phyloP scores from a whole-genome alignment of 2,329 filamentous ascomycete genomes.

The Saccharata proteae region DNA sequence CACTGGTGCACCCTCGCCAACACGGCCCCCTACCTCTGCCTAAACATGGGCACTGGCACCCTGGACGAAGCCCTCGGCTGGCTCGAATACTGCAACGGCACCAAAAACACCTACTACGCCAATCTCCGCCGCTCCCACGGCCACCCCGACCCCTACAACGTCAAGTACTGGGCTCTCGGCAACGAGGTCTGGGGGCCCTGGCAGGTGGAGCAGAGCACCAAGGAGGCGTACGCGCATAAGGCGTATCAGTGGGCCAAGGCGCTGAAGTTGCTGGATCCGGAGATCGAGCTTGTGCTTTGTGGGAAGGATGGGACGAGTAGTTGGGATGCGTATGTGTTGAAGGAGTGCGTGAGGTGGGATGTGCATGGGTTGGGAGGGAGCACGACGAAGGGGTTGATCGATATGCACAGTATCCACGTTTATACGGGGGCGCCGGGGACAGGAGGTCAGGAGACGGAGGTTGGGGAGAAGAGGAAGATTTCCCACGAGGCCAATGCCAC shows the following conservation, averaged over 20 bases:
- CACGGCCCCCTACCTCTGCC: slow-evolving; percentile 65
- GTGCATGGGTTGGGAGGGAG: slow-evolving; percentile 37
- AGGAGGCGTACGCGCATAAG: slow-evolving; percentile 56
- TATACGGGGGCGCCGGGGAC: slow-evolving; percentile 57
- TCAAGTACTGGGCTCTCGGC: slow-evolving; percentile 79
- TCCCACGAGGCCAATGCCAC: slow-evolving; percentile 26
- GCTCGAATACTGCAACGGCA: slow-evolving; percentile 79
- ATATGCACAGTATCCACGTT: slow-evolving; percentile 73
- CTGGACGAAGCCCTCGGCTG: slow-evolving; percentile 48
- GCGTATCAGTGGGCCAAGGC: slow-evolving; percentile 63
- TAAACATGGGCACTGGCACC: slow-evolving; percentile 70
- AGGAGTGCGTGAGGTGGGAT: slow-evolving; percentile 49
- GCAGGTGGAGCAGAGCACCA: slow-evolving; percentile 57
- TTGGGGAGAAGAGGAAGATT: too few relatives aligned
- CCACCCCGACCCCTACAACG: slow-evolving; percentile 62
- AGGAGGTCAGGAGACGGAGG: too few relatives aligned
- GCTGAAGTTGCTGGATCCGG: slow-evolving; percentile 58
- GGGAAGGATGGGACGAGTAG: slow-evolving; percentile 55
- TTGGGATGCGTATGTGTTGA: slow-evolving; percentile 65
- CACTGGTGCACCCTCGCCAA: slow-evolving; percentile 62
- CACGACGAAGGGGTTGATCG: slow-evolving; percentile 43
- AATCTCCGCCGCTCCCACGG: slow-evolving; percentile 68
- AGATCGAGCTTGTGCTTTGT: slow-evolving; percentile 58
- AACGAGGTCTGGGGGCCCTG: slow-evolving; percentile 60
- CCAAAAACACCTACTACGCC: slow-evolving; percentile 67